Evolutionary conservation across 441 rosid species (phyloP), one percentile per base, ranked within the genome.

Genomic region (Brassica hybrid): DNA sequence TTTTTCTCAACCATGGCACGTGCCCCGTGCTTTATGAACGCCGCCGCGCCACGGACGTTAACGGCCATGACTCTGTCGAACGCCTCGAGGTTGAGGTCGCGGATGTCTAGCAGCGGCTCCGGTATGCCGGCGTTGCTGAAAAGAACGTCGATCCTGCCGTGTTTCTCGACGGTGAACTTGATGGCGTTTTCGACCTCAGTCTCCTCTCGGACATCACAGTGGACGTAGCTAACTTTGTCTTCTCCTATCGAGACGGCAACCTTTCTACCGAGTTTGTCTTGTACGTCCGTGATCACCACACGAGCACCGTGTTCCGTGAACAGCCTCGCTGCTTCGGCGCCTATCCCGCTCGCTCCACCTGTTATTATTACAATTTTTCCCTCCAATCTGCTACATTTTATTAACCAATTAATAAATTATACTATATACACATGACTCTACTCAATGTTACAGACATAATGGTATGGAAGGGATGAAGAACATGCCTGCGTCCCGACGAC

Each of bases 121-220:
- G 19, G 61, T 9, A 81, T 25, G 1, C 84, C 86, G 19, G 90
- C 90, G 65, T 88, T 86, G 66, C 83, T 86, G 69, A 83, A 81
- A 66, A 88, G 79, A 14, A 88, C 71, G 25, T 88, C 89, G 0
- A 88, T 83, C 63, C 78, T 80, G 9, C 87, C 86, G 38, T 82
- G 73, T 2, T 68, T 71, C 9, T 83, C 58, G 11, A 88, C 67
- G 4, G 85, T 82, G 9, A 69, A 65, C 19, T 73, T 71, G 10
- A 88, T 75, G 13, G 82, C 67, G 43, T 78, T 84, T 64, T 81
- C 58, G 3, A 86, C 69, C 0, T 86, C 82, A 1, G 60, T 65
- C 56, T 83, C 88, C 1, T 50, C n/a, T 6, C 81, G 73, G 0
- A 87, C 81, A 21, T 85, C 84, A 8, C 85, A 83, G 41, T 36